These are phyloP conservation scores for Starmera dryadoides DNA, from an alignment of 805 yeast genomes.

Conservation along the genomic window DNA sequence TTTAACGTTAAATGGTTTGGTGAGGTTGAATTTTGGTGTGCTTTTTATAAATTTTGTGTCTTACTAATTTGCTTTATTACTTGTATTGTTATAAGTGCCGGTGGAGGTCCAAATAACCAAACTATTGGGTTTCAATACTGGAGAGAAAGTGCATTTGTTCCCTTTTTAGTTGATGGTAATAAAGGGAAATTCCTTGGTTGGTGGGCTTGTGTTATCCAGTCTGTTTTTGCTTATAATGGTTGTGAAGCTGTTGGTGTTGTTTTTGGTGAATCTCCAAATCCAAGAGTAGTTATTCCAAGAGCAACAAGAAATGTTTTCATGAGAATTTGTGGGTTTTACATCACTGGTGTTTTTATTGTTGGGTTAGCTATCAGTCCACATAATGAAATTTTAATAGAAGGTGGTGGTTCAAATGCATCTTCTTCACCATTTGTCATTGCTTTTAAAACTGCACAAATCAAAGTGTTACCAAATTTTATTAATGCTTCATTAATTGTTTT, in stretches of 20 bases:
- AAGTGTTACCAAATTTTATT: slow-evolving; percentile 37
- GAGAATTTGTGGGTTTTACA: slow-evolving; percentile 47
- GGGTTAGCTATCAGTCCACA: slow-evolving; percentile 52
- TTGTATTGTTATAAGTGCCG: slow-evolving; percentile 31
- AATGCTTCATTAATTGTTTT: slow-evolving; percentile 42
- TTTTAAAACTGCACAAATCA: slow-evolving; percentile 39
- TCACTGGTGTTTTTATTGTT: slow-evolving; percentile 42
- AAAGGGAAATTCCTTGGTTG: slow-evolving; percentile 45
- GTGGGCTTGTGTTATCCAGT: slow-evolving; percentile 46
- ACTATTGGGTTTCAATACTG: slow-evolving; percentile 34
- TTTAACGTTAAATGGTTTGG: slow-evolving; percentile 41
- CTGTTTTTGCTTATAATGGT: slow-evolving; percentile 43
- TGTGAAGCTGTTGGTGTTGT: slow-evolving; percentile 45
- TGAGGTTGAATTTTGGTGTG: slow-evolving; percentile 27
- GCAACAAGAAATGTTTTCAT: slow-evolving; percentile 47
- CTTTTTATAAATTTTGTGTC: neutral
- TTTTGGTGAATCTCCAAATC: slow-evolving; percentile 40
- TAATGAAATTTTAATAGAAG: slow-evolving; percentile 32
- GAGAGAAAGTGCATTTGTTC: slow-evolving; percentile 23
- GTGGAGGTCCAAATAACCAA: slow-evolving; percentile 29
- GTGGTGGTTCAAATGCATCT: slow-evolving; percentile 32
- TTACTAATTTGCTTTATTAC: slow-evolving; percentile 40
- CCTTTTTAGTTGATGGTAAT: slow-evolving; percentile 24
- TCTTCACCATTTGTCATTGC: slow-evolving; percentile 46
- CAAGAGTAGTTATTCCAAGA: slow-evolving; percentile 42